Evolutionary conservation across 306 rosid genomes (phyloP), one percentile per base, ranked within the genome.

Genomic region (Inga oerstediana): DNA sequence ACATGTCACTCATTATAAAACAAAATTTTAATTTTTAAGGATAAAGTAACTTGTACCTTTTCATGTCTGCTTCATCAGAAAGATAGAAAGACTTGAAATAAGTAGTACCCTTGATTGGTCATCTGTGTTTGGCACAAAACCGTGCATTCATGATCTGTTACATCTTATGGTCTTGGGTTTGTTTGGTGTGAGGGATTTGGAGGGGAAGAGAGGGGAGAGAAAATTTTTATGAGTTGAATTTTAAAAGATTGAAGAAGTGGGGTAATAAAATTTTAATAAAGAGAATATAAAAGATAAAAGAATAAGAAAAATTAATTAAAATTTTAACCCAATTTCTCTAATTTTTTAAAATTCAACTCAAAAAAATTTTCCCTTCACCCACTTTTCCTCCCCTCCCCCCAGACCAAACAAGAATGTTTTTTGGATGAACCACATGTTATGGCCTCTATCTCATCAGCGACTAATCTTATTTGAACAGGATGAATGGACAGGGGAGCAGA

Each of bases 401-500:
- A 27, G 30, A 27, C 30, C 30, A 27, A 27, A 27, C 30, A 27
- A 27, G 30, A 6, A 3, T 59, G 4, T 59, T 22, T 59, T 59
- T 22, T 22, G 66, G 32, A 22, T 22, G 66, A 10, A 59, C 14
- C 73, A 11, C 78, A 41, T 41, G 76, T 56, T 65, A 6, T 51
- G 48, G 74, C 77, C n/a, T 58, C 79, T 13, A 67, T 91, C 79
- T 84, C 65, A 75, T 80, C 59, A 51, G 51, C 37, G 35, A 82
- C 39, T 51, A 74, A 44, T 82, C 82, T 84, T 41, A 56, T 72
- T 64, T 61, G 49, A 83, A 84, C 94, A 93, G 98, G 99, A 96
- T 72, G 98, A 96, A 82, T 96, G 99, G 97, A 90, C 97, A 0
- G 97, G 97, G 78, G 97, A 92, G 88, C 99, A 97, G 88, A 97